phyloP scores from a whole-genome alignment of 2,329 filamentous ascomycete species.

The Leptographium radiaticola region DNA sequence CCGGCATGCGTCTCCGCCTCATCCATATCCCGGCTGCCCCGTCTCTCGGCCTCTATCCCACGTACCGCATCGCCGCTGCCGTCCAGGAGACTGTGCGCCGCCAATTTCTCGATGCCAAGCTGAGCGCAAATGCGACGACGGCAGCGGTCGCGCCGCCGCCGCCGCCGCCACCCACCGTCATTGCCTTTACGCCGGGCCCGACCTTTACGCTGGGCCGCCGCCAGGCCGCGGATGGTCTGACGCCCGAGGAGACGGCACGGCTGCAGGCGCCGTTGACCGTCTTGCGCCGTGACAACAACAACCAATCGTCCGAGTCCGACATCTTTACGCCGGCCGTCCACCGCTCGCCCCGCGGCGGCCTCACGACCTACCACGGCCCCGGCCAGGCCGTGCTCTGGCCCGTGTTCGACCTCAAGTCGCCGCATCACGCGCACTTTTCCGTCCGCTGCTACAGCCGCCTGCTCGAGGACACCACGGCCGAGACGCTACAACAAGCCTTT shows the following conservation, averaged over 20 bases:
- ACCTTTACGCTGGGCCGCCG: conserved; percentile 87
- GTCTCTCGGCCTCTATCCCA: conserved; percentile 16
- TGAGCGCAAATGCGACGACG: background rate
- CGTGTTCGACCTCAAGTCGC: conserved; percentile 60
- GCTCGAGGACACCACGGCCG: conserved; percentile 65
- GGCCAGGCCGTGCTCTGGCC: conserved; percentile 91
- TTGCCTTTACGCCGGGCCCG: conserved; percentile 71
- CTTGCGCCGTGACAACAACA: conserved; percentile 13
- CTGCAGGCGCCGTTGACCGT: conserved; percentile 26
- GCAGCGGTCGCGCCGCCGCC: conserved; percentile 11
- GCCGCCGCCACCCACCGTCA: conserved; percentile 53
- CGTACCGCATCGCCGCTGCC: conserved; percentile 23
- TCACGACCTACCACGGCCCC: conserved; percentile 90
- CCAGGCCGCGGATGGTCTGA: conserved; percentile 39
- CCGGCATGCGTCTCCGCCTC: conserved; percentile 21
- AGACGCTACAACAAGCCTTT: conserved; percentile 42
- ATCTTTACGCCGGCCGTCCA: conserved; percentile 44
- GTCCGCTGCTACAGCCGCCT: conserved; percentile 66
- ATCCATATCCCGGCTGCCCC: conserved; percentile 21
- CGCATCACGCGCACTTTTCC: conserved; percentile 41
- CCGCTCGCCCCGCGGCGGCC: conserved; percentile 68
- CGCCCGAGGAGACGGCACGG: conserved; percentile 27
- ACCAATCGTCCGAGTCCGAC: conserved; percentile 8
- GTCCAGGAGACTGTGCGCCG: conserved; percentile 26
- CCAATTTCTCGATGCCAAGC: conserved; percentile 47